phyloP scores from a whole-genome alignment of 2,329 filamentous ascomycete species.

The Aspergillus sp. region DNA sequence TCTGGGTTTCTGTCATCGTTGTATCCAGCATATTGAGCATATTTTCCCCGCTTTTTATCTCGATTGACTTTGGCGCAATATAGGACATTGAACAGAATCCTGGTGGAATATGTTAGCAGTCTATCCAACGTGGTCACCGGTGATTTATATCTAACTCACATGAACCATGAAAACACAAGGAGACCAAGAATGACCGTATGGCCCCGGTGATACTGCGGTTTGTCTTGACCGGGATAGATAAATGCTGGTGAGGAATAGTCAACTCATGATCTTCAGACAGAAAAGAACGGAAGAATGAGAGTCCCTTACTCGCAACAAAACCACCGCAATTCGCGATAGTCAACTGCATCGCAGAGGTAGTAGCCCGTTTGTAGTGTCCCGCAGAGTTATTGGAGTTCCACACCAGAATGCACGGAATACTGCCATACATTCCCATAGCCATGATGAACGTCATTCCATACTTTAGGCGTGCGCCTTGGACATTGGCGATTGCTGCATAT shows the following conservation, averaged over 20 bases:
- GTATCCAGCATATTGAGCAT: slow-evolving; percentile 50
- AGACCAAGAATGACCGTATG: slow-evolving; percentile 57
- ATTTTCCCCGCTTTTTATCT: slow-evolving; percentile 56
- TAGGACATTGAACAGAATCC: slow-evolving; percentile 54
- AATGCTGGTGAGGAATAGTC: slow-evolving; percentile 42
- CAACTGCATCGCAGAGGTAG: slow-evolving; percentile 58
- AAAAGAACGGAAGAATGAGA: no score
- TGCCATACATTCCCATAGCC: slow-evolving; percentile 58
- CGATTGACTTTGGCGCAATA: slow-evolving; percentile 59
- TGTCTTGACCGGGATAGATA: slow-evolving; percentile 52
- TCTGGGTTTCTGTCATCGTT: slow-evolving; percentile 58
- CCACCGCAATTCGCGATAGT: slow-evolving; percentile 62
- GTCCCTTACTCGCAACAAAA: slow-evolving; percentile 52
- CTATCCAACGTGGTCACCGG: slow-evolving; percentile 3
- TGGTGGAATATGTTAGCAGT: slow-evolving; percentile 21
- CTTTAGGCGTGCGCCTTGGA: slow-evolving; percentile 45
- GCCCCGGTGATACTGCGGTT: slow-evolving; percentile 53
- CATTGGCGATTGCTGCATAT: slow-evolving; percentile 57
- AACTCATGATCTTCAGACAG: slow-evolving; percentile 3
- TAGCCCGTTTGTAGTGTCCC: slow-evolving; percentile 64
- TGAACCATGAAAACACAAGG: slow-evolving; percentile 56
- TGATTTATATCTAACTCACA: slow-evolving; percentile 45
- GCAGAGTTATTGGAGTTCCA: slow-evolving; percentile 64
- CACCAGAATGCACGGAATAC: slow-evolving; percentile 56
- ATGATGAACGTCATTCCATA: slow-evolving; percentile 64